Evolutionary conservation across 2,329 filamentous ascomycete species (phyloP).

Genomic region (Arachnomyces sp.): DNA sequence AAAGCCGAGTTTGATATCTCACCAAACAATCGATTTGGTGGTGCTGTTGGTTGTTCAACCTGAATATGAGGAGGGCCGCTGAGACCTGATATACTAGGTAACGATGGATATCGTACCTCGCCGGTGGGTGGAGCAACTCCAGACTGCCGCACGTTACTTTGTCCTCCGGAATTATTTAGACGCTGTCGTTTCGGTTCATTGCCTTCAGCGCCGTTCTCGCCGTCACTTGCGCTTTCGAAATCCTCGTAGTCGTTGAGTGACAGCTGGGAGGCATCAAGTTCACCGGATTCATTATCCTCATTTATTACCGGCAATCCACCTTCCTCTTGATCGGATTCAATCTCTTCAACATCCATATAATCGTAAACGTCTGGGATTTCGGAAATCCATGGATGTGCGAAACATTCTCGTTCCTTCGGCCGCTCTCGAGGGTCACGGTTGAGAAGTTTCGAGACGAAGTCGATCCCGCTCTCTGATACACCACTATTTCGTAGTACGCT

Average conservation of each 20-base stretch:
- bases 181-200: slow-evolving; percentile 30
- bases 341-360: slow-evolving; percentile 54
- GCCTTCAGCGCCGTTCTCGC: slow-evolving; percentile 25
- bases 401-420: slow-evolving; percentile 62
- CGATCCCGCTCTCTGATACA: slow-evolving; percentile 59
- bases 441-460: slow-evolving; percentile 72
- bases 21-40: slow-evolving; percentile 47
- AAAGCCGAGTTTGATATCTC: slow-evolving; percentile 52
- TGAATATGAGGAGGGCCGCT: slow-evolving; percentile 15
- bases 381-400: slow-evolving; percentile 65
- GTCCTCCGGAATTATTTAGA: slow-evolving; percentile 17
- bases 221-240: slow-evolving; percentile 25
- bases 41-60: slow-evolving; percentile 11
- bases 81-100: slow-evolving; percentile 32
- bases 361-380: slow-evolving; percentile 48
- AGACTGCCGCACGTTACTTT: not conserved
- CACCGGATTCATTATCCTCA: slow-evolving; percentile 28
- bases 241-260: slow-evolving; percentile 46
- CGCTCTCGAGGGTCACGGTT: slow-evolving; percentile 69
- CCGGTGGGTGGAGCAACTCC: slow-evolving; percentile 12
- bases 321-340: slow-evolving; percentile 37
- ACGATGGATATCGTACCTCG: slow-evolving; percentile 34
- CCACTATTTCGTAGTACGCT: slow-evolving; percentile 50
- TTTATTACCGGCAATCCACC: slow-evolving; percentile 26
- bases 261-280: slow-evolving; percentile 52